Conservation (phyloP, 1,284 basidiomycete genomes). For the Melampsora larici-populina region DNA sequence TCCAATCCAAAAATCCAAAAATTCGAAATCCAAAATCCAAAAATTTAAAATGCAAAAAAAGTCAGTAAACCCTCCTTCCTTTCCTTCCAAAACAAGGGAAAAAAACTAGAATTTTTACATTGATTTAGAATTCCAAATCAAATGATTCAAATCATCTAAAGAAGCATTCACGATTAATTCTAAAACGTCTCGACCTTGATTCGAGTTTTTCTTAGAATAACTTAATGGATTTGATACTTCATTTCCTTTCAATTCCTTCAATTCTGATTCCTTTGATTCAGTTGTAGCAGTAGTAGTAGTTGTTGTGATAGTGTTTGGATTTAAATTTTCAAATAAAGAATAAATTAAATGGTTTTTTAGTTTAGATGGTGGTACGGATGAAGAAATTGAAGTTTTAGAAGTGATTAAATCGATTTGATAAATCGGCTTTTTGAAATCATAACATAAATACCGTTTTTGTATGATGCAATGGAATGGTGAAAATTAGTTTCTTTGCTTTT, state of each 20-base stretch:
- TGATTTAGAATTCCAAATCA: constrained; percentile 74
- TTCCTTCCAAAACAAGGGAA: no score
- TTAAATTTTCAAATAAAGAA: constrained; percentile 46
- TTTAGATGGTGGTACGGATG: constrained; percentile 43
- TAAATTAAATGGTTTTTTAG: constrained; percentile 44
- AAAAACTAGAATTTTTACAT: constrained; percentile 63
- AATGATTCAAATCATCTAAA: constrained; percentile 84
- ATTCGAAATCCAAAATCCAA: no score
- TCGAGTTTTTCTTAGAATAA: constrained; percentile 45
- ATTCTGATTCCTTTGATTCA: no score
- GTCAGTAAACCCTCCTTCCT: no score
- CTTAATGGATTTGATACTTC: constrained; percentile 47
- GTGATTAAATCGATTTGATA: constrained; percentile 50
- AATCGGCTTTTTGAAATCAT: constrained; percentile 52
- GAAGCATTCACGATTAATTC: constrained; percentile 95
- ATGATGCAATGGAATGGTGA: not conserved
- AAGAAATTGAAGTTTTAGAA: constrained; percentile 44
- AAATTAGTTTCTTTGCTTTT: not conserved
- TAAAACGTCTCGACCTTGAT: constrained; percentile 67
- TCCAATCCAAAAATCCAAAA: not conserved
- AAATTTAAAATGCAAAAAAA: no score
- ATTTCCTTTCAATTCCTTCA: not conserved
- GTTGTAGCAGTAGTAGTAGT: constrained; percentile 12
- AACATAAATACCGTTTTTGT: no score
- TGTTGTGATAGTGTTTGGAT: not conserved